phyloP scores from a whole-genome alignment of 805 yeast genomes.

The Candida montana region DNA sequence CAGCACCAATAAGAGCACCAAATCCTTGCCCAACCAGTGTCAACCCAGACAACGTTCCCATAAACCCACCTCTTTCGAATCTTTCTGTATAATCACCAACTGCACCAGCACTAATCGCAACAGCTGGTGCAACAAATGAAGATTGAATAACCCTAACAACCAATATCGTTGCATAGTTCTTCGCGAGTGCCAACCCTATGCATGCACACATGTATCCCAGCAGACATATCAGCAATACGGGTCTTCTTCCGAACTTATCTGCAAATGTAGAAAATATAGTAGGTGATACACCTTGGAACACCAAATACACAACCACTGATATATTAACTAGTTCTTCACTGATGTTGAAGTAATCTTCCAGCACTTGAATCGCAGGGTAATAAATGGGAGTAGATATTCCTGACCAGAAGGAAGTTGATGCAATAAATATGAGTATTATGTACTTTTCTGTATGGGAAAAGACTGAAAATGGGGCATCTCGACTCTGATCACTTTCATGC shows the following conservation, averaged over 20 bases:
- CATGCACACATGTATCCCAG: slow-evolving; percentile 54
- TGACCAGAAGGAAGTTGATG: slow-evolving; percentile 52
- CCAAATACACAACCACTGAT: slow-evolving; percentile 69
- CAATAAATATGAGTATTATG: slow-evolving; percentile 35
- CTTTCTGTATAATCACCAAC: slow-evolving; percentile 69
- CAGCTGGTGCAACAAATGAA: slow-evolving; percentile 67
- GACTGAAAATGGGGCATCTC: slow-evolving; percentile 31
- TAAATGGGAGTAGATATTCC: slow-evolving; percentile 72
- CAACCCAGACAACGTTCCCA: slow-evolving; percentile 61
- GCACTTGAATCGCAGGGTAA: slow-evolving; percentile 65
- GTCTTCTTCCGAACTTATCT: slow-evolving; percentile 69
- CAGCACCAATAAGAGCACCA: slow-evolving; percentile 66
- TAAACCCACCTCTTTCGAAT: slow-evolving; percentile 62
- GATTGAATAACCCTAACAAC: slow-evolving; percentile 74
- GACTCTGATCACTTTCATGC: too few species aligned
- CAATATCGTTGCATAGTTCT: slow-evolving; percentile 55
- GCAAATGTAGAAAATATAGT: slow-evolving; percentile 62
- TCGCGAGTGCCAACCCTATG: slow-evolving; percentile 57
- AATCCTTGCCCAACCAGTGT: slow-evolving; percentile 70
- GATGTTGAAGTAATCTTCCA: slow-evolving; percentile 50
- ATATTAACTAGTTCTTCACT: slow-evolving; percentile 56
- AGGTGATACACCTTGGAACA: slow-evolving; percentile 76
- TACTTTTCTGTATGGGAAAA: slow-evolving; percentile 37
- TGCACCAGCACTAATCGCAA: slow-evolving; percentile 64
- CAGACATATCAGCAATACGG: slow-evolving; percentile 52